Evolutionary conservation across 1,284 basidiomycete genomes (phyloP), one percentile per base, ranked within the genome.

Genomic region (Fomes fomentarius): DNA sequence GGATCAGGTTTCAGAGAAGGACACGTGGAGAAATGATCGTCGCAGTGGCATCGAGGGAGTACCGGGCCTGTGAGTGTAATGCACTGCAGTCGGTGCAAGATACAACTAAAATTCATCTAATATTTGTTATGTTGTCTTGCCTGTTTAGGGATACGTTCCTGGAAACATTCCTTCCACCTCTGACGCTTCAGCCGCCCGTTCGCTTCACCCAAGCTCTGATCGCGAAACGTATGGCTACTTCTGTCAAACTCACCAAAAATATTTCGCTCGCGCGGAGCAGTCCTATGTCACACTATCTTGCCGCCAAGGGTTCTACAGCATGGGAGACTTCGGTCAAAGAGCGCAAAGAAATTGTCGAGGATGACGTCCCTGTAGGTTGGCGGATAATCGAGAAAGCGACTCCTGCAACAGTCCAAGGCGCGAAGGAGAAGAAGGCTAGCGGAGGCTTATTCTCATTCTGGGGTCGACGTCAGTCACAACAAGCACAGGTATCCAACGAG

Each of bases 381-480:
- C 76, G 82, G 48, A 74, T 83, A 12, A 63, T 83, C n/a, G 78
- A 81, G 52, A 76, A 77, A 61, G 71, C 76, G 12, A 54, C 69
- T 26, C 58, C 66, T 24, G 49, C 60, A 6, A 52, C 66, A 14
- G 47, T 56, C 14, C 69, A 71, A 25, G 62, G 67, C 44, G 74
- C 76, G 45, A 76, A 71, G 52, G 72, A 74, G 51, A 84, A 78
- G 67, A 86, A 78, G 64, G 42, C 72, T 7, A 67, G 69, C 7
- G 73, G 80, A n/a, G 76, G 85, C 7, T 64, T 91, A n/a, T 75
- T 90, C 33, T 88, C 87, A 5, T 87, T 91, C 67, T 87, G 86
- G 74, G 79, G 79, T 21, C 76, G 84, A 48, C 79, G 75, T 56
- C 61, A 71, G 8, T 69, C 67, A 1, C 56, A 57, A 17, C 14